Base-by-base conservation (phyloP, 805 yeast species). In the Blastobotrys americana region DNA sequence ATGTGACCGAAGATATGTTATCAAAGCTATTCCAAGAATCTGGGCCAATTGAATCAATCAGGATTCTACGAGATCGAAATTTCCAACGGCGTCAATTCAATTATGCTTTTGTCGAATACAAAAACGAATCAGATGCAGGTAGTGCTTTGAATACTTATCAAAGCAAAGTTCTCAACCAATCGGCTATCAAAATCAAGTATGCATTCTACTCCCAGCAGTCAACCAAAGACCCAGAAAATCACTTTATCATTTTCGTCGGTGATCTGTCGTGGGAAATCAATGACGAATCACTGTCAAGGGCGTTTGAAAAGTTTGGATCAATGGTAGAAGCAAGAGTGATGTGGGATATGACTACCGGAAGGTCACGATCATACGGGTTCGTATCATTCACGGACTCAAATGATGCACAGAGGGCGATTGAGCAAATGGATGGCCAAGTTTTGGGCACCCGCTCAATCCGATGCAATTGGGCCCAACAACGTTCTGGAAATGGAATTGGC, bases 341-440 rank as follows among this genome's bases (percentile, higher is more conserved):
- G 96, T 87, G 96, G 96, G 96, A 88, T 61, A 85, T 86, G 94
- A 89, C 84, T 61, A 82, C 93, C 20, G 93, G 94, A 36, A 73
- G 95, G 59, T 85, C 95, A 2, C 45, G 96, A 65, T 95, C 96
- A 31, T 87, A 87, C 59, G 96, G 96, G 2, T 87, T 88, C 63
- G 93, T 86, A 9, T 80, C 90, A 1, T 88, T 88, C 57, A 63
- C 68, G 21, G 75, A 73, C 20, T 76, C 72, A 50, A 64, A 68
- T 16, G 90, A 85, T 52, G 96, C 95, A 2, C 86, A 82, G 55
- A 63, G 61, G 42, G 94, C 94, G 22, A 67, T 85, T 52, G 73
- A 72, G 45, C 65, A 80, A 22, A 84, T 82, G 86, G 82, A 82
- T 61, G 94, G 95, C 41, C 73, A 72, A 48, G 69, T 73, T 60